Evolutionary conservation across 108 stramenopile genomes (phyloP).

Genomic region (Mediolabrus comicus): DNA sequence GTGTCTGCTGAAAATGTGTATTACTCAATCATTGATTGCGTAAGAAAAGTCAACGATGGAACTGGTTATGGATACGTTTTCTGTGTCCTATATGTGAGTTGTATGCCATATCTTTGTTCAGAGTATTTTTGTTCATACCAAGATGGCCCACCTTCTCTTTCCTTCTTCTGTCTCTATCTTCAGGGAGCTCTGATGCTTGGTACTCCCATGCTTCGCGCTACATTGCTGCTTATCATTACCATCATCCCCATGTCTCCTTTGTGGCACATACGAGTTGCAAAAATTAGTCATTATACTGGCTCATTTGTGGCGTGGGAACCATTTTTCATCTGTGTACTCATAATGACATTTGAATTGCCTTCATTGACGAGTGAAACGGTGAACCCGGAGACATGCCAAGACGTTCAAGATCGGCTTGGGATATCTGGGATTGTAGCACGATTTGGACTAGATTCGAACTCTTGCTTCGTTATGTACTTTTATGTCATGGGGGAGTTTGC

Average conservation of each 20-base stretch:
- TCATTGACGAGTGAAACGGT: background rate
- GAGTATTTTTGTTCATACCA: background rate
- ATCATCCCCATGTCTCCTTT: constrained; percentile 14
- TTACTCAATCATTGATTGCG: constrained; percentile 13
- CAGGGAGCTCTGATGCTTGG: constrained; percentile 8
- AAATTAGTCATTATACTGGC: constrained; percentile 1
- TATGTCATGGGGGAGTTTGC: constrained; percentile 2
- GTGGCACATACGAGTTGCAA: constrained; percentile 10
- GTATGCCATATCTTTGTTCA: background rate
- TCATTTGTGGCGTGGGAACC: constrained; percentile 19
- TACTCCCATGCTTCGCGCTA: constrained; percentile 13
- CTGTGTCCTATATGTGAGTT: constrained; percentile 2
- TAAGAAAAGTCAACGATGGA: constrained; percentile 5
- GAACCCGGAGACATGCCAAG: background rate
- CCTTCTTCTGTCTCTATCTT: background rate
- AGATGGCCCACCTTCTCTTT: background rate
- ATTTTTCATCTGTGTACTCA: constrained; percentile 11
- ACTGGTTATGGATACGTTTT: constrained; percentile 5
- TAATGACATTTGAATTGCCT: constrained; percentile 2
- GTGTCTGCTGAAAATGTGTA: background rate
- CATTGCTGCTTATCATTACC: background rate
- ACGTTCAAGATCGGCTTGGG: background rate
- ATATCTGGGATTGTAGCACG: background rate
- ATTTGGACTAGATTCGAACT: background rate
- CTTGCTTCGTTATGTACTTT: constrained; percentile 13